Conservation (phyloP, 2,329 filamentous ascomycete species). For the Diplodia intermedia region DNA sequence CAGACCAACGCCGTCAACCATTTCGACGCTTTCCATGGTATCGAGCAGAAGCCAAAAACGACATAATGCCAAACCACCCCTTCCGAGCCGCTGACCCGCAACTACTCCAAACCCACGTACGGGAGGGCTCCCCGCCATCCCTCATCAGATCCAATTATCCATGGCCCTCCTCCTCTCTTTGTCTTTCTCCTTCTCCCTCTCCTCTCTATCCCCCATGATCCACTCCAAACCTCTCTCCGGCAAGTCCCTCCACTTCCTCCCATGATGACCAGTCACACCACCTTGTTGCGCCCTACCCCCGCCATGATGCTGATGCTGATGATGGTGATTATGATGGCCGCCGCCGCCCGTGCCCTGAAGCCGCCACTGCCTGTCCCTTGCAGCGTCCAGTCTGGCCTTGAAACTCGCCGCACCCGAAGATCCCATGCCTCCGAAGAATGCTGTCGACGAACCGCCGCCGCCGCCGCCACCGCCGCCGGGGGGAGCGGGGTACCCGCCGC, state of each 20-base stretch:
- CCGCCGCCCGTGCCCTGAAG: slow-evolving; percentile 43
- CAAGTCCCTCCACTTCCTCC: slow-evolving; percentile 6
- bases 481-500: slow-evolving; percentile 9
- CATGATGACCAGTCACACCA: neutral
- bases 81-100: neutral
- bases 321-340: neutral
- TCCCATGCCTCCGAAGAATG: slow-evolving; percentile 17
- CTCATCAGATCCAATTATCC: slow-evolving; percentile 27
- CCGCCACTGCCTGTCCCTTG: slow-evolving; percentile 43
- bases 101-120: neutral
- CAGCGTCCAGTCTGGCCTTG: slow-evolving; percentile 44
- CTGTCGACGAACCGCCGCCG: neutral
- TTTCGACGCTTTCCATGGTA: slow-evolving; percentile 1
- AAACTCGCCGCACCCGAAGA: slow-evolving; percentile 36
- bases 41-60: neutral
- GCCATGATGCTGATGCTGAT: neutral
- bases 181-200: slow-evolving; percentile 37
- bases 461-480: neutral
- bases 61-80: neutral
- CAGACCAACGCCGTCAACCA: neutral
- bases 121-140: neutral
- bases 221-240: slow-evolving; percentile 45
- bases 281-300: neutral
- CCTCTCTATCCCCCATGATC: slow-evolving; percentile 42
- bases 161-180: slow-evolving; percentile 31